phyloP scores from a whole-genome alignment of 495 filamentous ascomycete genomes.

The Apodospora peruviana region DNA sequence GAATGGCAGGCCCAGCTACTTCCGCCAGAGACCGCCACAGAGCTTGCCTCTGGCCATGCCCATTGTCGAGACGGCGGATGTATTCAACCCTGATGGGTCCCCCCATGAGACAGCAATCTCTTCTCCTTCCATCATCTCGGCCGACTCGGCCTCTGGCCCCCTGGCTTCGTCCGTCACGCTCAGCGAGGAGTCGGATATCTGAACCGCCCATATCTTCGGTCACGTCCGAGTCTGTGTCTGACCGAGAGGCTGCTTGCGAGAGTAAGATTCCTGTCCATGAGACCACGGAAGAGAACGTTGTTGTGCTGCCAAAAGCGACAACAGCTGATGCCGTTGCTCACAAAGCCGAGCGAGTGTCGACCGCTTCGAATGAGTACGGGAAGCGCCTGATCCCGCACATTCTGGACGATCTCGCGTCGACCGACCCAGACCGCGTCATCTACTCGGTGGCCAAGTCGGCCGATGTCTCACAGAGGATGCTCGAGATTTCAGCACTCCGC shows the following conservation, averaged over 20 bases:
- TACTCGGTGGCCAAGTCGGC: background rate
- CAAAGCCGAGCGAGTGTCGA: background rate
- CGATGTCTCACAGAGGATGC: background rate
- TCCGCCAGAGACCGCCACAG: background rate
- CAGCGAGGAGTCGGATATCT: background rate
- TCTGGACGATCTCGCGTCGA: background rate
- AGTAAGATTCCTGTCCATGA: background rate
- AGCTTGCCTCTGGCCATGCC: no score
- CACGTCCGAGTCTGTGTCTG: no score
- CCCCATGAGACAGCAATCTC: background rate
- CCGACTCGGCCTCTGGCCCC: background rate
- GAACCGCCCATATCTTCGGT: no score
- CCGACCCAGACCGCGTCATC: background rate
- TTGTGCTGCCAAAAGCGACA: no score
- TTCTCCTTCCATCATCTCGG: no score
- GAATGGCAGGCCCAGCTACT: background rate
- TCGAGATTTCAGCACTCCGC: background rate
- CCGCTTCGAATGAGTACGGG: background rate
- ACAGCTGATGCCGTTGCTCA: no score
- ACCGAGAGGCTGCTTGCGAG: no score
- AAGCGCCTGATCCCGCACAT: background rate
- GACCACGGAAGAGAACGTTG: background rate
- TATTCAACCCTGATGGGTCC: no score
- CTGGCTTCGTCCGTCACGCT: background rate
- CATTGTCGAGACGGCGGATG: no score